Base-by-base conservation (phyloP, 1,139 yeast genomes). In the Candida sanyaensis region DNA sequence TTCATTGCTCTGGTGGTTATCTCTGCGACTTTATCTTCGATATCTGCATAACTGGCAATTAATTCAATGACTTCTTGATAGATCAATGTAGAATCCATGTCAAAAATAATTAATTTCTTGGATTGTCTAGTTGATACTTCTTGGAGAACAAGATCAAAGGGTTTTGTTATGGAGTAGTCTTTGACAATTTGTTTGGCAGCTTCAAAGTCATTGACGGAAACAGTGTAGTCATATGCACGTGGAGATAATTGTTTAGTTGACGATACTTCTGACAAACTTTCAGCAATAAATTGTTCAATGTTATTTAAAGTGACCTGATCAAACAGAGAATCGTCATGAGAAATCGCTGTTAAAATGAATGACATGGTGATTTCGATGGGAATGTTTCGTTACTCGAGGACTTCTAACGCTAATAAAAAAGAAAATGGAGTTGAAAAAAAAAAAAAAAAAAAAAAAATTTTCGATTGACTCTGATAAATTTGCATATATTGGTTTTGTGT, bases 1-100 rank as follows among this genome's bases (percentile, higher is more conserved):
- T 92, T 91, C 99, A 95, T 95, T 33, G 99, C 99, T 37, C 92
- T 77, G 41, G 88, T 91, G 4, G 99, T 95, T 61, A 95, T 92
- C 46, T 78, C 72, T 1, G 71, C 69, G 2, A 68, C 71, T 48
- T 64, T 60, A 38, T 64, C 63, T 51, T 67, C 70, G 34, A 68
- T 68, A 42, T 65, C 56, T 10, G 73, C 72, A 48, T 68, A 66
- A 8, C 66, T 90, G 3, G 99, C 99, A 56, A 95, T 92, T 62
- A 93, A 71, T 63, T 95, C 99, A 56, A 93, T 93, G 42, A 93
- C 98, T 68, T 95, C 99, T 68, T 95, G 98, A 65, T 88, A 86
- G 56, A 95, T 95, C 62, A 95, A 73, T 0, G 99, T 95, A 1
- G 98, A 92, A 70, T 95, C 99, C 99, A 95, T 95, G 61, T 95